Conservation (phyloP, 1,284 basidiomycete genomes). For the Singerocomus inundabilis region DNA sequence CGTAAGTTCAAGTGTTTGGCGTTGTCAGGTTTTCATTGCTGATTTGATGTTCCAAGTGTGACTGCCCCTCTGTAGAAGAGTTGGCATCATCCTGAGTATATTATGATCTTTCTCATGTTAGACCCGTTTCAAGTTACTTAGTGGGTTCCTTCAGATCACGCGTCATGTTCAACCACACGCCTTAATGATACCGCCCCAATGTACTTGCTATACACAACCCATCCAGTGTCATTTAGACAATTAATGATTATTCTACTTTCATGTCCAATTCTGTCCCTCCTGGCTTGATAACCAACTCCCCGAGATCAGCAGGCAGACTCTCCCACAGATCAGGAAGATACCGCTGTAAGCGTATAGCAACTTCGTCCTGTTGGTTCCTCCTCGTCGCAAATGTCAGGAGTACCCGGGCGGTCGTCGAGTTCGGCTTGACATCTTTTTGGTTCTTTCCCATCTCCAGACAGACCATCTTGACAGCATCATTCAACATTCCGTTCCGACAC, state of each 20-base stretch:
- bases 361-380: slow-evolving; percentile 43
- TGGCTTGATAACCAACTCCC: slow-evolving; percentile 22
- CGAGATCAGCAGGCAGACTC: slow-evolving; percentile 31
- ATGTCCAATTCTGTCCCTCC: neutral
- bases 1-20: slow-evolving; percentile 46
- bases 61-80: slow-evolving; percentile 88
- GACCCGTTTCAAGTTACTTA: slow-evolving; percentile 17
- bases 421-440: slow-evolving; percentile 42
- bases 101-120: slow-evolving; percentile 10
- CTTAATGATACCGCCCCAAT: slow-evolving; percentile 29
- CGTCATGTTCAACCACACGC: slow-evolving; percentile 40
- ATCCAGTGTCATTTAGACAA: slow-evolving; percentile 11
- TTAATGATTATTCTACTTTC: slow-evolving; percentile 12
- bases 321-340: slow-evolving; percentile 59
- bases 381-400: slow-evolving; percentile 53
- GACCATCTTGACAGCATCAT: slow-evolving; percentile 67
- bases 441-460: slow-evolving; percentile 62
- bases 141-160: slow-evolving; percentile 39
- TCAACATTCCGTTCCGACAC: slow-evolving; percentile 65
- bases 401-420: slow-evolving; percentile 48
- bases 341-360: slow-evolving; percentile 47
- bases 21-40: slow-evolving; percentile 7
- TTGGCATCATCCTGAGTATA: slow-evolving; percentile 36
- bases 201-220: slow-evolving; percentile 10
- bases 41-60: slow-evolving; percentile 53